Conservation (phyloP, 495 filamentous ascomycete species). For the Chlorociboria aeruginascens region DNA sequence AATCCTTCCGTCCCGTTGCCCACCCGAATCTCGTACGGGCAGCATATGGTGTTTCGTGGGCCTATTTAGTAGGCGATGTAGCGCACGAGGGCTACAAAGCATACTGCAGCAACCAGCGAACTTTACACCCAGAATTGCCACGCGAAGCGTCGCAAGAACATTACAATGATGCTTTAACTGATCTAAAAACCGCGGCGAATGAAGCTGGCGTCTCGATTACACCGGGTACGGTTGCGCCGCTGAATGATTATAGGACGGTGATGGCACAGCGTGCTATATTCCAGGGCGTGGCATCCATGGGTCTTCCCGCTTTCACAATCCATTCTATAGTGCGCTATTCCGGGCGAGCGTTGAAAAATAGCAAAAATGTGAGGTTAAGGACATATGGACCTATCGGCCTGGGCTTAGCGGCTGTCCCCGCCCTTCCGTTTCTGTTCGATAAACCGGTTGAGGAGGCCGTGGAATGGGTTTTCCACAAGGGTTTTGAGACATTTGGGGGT, state of each 20-base stretch:
- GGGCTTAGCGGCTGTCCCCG: constrained; percentile 77
- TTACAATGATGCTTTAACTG: constrained; percentile 19
- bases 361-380: constrained; percentile 58
- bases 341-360: constrained; percentile 65
- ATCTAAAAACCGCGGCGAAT: constrained; percentile 10
- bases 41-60: constrained; percentile 88
- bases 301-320: constrained; percentile 77
- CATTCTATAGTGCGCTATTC: constrained; percentile 84
- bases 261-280: constrained; percentile 88
- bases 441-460: constrained; percentile 84
- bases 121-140: constrained; percentile 17
- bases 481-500: constrained; percentile 57
- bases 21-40: constrained; percentile 68
- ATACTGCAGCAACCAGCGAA: constrained; percentile 64
- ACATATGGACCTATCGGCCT: constrained; percentile 89
- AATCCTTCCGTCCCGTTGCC: constrained; percentile 88
- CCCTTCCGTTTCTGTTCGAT: constrained; percentile 83
- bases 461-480: constrained; percentile 80
- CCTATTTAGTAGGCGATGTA: constrained; percentile 84
- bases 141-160: constrained; percentile 18
- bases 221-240: constrained; percentile 51
- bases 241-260: constrained; percentile 84
- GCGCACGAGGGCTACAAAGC: constrained; percentile 91
- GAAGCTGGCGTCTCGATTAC: constrained; percentile 8
- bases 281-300: constrained; percentile 86